Percentiles rank a stretch among this genome's conserved stretches.
These are phyloP conservation scores for Ambrosiella cleistominuta DNA, from an alignment of 2,329 filamentous ascomycete genomes.

Conservation along the genomic window DNA sequence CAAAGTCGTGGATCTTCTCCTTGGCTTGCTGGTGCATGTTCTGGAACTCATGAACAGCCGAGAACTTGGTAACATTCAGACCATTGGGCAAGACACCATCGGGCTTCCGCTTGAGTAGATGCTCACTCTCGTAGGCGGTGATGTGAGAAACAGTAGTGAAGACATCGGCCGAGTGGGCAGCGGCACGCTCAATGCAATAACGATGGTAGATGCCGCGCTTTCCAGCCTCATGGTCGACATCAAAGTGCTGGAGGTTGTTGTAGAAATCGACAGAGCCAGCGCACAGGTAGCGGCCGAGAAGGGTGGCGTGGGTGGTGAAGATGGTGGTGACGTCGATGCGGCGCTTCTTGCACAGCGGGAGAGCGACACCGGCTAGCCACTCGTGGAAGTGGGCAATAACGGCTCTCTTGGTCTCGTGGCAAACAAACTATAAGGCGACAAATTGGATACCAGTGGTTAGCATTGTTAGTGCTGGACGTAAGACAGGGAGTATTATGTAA, in stretches of 20 bases:
- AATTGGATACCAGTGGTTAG: not conserved
- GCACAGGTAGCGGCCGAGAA: conserved; percentile 89
- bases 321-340: conserved; percentile 95
- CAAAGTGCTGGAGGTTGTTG: conserved; percentile 94
- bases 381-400: conserved; percentile 98
- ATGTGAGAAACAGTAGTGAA: conserved; percentile 99
- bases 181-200: conserved; percentile 92
- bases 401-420: conserved; percentile 76
- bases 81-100: conserved; percentile 94
- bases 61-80: conserved; percentile 96
- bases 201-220: conserved; percentile 97
- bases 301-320: conserved; percentile 86
- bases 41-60: conserved; percentile 96
- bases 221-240: conserved; percentile 88
- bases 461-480: not conserved
- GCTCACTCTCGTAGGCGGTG: conserved; percentile 94
- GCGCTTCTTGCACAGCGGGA: conserved; percentile 82
- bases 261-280: conserved; percentile 97
- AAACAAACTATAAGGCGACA: conserved; percentile 51
- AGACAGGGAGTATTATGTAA: not conserved
- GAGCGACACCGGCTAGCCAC: conserved; percentile 86
- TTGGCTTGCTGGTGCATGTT: conserved; percentile 93
- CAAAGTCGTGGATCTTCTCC: conserved; percentile 96
- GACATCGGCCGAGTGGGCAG: conserved; percentile 81
- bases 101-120: conserved; percentile 90